Conservation (phyloP, 768 basidiomycete species). For the Russula brevipes region DNA sequence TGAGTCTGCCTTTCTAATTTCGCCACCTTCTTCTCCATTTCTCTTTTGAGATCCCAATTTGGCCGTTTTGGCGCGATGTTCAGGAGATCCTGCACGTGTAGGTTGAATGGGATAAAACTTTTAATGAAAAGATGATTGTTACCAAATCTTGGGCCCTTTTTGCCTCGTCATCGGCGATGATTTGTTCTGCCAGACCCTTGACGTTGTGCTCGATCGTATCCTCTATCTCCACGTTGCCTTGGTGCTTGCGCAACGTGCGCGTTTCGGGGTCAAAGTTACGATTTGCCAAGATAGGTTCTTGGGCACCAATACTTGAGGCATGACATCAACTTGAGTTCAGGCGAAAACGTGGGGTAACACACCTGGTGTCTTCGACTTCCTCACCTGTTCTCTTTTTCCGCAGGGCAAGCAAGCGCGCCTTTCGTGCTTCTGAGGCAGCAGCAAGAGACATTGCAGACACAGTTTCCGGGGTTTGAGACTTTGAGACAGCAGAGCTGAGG, state of each 20-base stretch:
- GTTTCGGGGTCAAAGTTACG: constrained; percentile 92
- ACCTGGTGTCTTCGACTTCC: constrained; percentile 39
- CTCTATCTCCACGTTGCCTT: constrained; percentile 51
- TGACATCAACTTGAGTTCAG: not conserved
- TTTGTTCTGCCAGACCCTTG: constrained; percentile 75
- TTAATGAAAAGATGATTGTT: constrained; percentile 29
- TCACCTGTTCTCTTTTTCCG: constrained; percentile 66
- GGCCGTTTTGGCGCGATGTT: constrained; percentile 97
- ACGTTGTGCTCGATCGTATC: constrained; percentile 89
- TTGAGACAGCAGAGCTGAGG: not conserved
- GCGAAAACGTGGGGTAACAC: constrained; percentile 30
- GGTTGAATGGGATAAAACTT: constrained; percentile 1
- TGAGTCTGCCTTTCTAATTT: constrained; percentile 90
- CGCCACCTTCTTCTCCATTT: constrained; percentile 83
- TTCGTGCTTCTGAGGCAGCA: constrained; percentile 74
- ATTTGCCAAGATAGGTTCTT: constrained; percentile 51
- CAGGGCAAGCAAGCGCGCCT: constrained; percentile 73
- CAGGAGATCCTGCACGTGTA: constrained; percentile 68
- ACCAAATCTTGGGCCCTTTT: constrained; percentile 85
- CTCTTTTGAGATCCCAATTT: constrained; percentile 94
- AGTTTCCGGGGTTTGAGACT: not conserved
- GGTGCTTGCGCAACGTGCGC: constrained; percentile 66
- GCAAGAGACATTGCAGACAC: constrained; percentile 53
- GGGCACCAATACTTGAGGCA: constrained; percentile 16
- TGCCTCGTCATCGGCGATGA: constrained; percentile 83